Conservation (phyloP, 2,329 filamentous ascomycete genomes). For the Penicillium oxalicum region DNA sequence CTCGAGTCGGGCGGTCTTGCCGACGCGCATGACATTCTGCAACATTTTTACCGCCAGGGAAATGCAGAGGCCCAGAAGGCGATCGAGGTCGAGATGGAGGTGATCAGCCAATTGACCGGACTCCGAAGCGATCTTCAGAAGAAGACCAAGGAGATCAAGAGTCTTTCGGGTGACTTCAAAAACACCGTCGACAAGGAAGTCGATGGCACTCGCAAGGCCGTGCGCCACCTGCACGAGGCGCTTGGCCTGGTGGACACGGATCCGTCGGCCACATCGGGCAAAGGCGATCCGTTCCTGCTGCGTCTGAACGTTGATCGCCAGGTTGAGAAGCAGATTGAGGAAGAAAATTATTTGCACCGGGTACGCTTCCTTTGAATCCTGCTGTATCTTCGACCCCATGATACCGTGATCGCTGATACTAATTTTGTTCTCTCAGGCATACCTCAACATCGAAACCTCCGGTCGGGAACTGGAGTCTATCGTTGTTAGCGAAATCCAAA, state of each 20-base stretch:
- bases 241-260: slow-evolving; percentile 75
- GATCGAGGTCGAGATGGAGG: slow-evolving; percentile 82
- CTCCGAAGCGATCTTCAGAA: slow-evolving; percentile 82
- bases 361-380: slow-evolving; percentile 45
- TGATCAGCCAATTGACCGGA: slow-evolving; percentile 79
- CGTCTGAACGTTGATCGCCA: slow-evolving; percentile 81
- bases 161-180: slow-evolving; percentile 88
- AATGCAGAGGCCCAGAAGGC: slow-evolving; percentile 81
- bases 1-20: slow-evolving; percentile 75
- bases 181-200: slow-evolving; percentile 95
- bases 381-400: slow-evolving; percentile 1
- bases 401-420: slow-evolving; percentile 5
- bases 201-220: slow-evolving; percentile 71
- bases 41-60: slow-evolving; percentile 74
- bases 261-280: slow-evolving; percentile 67
- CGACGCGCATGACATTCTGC: slow-evolving; percentile 75
- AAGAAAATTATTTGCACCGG: slow-evolving; percentile 94
- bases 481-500: slow-evolving; percentile 94
- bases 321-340: slow-evolving; percentile 85
- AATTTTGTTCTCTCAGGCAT: slow-evolving; percentile 55
- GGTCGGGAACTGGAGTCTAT: slow-evolving; percentile 94
- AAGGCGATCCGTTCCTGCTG: slow-evolving; percentile 86
- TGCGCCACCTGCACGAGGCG: slow-evolving; percentile 74
- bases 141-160: slow-evolving; percentile 98
- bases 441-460: slow-evolving; percentile 87